phyloP scores from a whole-genome alignment of 331 rosid genomes.

The Pyrus hybrid region DNA sequence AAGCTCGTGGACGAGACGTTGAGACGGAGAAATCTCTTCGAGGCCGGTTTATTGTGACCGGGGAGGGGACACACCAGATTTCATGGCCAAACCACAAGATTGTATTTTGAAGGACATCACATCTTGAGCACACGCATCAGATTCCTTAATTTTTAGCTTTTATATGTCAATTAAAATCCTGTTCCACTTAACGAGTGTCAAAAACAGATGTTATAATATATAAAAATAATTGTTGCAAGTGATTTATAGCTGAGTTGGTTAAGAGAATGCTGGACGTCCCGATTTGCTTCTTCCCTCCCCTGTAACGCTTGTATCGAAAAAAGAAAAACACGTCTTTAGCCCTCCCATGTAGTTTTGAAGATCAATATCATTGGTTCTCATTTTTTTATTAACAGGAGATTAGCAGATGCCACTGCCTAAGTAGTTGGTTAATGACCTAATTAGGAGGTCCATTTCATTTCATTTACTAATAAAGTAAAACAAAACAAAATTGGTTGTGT shows the following conservation, averaged over 20 bases:
- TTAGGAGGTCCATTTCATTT: not conserved
- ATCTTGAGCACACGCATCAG: conserved; percentile 35
- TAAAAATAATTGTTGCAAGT: not conserved
- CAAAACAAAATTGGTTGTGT: not conserved
- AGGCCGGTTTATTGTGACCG: conserved; percentile 90
- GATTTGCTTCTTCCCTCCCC: too few species aligned
- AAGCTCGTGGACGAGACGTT: conserved; percentile 97
- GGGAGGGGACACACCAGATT: not conserved
- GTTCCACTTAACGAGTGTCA: conserved; percentile 26
- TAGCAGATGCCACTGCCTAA: not conserved
- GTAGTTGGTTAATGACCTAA: not conserved
- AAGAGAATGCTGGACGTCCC: not conserved
- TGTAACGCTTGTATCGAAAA: not conserved
- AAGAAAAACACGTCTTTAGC: not conserved
- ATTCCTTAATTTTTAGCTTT: conserved; percentile 43
- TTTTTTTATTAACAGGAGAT: not conserved
- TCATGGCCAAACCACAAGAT: conserved; percentile 10
- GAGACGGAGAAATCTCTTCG: conserved; percentile 88
- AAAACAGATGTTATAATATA: not conserved
- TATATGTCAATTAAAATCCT: conserved; percentile 11
- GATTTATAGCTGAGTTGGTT: not conserved
- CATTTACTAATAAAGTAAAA: not conserved
- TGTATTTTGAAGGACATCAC: conserved; percentile 31
- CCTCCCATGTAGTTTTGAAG: not conserved
- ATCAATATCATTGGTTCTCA: not conserved